Percentiles rank a stretch among this genome's conserved stretches.
Evolutionary conservation across 768 basidiomycete genomes (phyloP).

Genomic region (Mycena galericulata): DNA sequence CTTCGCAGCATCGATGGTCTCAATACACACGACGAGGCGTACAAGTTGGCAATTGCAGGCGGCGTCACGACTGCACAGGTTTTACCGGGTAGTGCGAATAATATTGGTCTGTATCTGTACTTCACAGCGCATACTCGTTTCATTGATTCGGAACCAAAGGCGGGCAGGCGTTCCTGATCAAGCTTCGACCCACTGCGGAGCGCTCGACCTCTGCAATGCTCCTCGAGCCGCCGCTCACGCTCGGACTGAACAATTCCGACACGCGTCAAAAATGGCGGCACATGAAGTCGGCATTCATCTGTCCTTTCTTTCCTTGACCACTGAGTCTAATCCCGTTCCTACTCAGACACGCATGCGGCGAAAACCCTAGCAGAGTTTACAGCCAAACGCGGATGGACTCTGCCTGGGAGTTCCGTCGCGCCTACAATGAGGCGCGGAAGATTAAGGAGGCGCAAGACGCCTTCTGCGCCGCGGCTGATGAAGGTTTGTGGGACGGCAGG

Average conservation of each 20-base stretch:
- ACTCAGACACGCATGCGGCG: conserved; percentile 76
- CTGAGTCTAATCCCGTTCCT: too few relatives aligned
- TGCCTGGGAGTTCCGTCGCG: conserved; percentile 77
- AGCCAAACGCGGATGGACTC: conserved; percentile 68
- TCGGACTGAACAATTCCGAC: conserved; percentile 51
- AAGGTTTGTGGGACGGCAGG: conserved; percentile 54
- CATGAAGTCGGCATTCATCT: conserved; percentile 68
- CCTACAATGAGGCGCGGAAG: conserved; percentile 75
- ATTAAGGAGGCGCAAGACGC: conserved; percentile 75
- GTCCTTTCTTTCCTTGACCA: not conserved
- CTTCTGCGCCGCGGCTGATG: conserved; percentile 65
- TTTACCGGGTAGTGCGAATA: conserved; percentile 62
- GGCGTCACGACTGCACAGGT: conserved; percentile 73
- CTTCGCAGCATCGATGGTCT: conserved; percentile 73
- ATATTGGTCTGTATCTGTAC: conserved; percentile 16
- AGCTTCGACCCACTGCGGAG: conserved; percentile 74
- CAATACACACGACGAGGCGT: conserved; percentile 74
- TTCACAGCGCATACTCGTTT: too few relatives aligned
- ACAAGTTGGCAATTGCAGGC: conserved; percentile 67
- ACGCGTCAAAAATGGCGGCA: conserved; percentile 69
- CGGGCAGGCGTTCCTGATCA: conserved; percentile 84
- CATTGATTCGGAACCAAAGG: conserved; percentile 50
- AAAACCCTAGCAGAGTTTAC: conserved; percentile 65
- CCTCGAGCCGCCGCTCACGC: conserved; percentile 76
- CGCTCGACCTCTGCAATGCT: conserved; percentile 73